These are phyloP conservation scores for Cercospora berteroae DNA, from an alignment of 2,329 filamentous ascomycete species.

Conservation along the genomic window DNA sequence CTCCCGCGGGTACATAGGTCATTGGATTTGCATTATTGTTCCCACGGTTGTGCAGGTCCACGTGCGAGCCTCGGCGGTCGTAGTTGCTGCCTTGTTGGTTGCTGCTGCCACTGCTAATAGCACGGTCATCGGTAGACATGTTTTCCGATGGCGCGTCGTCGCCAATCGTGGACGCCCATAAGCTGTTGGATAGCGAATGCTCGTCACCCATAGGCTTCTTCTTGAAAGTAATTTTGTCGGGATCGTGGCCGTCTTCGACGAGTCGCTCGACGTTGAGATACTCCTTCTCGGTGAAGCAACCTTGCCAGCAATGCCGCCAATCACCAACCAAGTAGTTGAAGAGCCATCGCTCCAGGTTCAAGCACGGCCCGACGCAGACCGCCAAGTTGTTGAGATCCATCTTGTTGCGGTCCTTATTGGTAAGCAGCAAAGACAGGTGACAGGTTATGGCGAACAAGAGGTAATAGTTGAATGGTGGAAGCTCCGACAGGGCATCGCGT, in stretches of 20 bases:
- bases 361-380: constrained; percentile 95
- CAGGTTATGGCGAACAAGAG: constrained; percentile 96
- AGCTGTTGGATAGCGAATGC: constrained; percentile 20
- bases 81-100: constrained; percentile 21
- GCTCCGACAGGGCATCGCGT: constrained; percentile 84
- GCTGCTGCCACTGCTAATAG: constrained; percentile 24
- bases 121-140: constrained; percentile 20
- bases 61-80: constrained; percentile 15
- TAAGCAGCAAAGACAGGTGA: constrained; percentile 85
- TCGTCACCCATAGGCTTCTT: constrained; percentile 19
- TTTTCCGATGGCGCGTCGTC: constrained; percentile 16
- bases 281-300: constrained; percentile 82
- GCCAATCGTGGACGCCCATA: constrained; percentile 20
- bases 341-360: constrained; percentile 92
- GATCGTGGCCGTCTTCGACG: constrained; percentile 28
- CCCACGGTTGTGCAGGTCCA: constrained; percentile 18
- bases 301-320: constrained; percentile 96
- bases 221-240: constrained; percentile 9
- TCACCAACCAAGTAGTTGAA: constrained; percentile 94
- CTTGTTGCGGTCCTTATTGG: constrained; percentile 92
- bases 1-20: constrained; percentile 29
- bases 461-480: constrained; percentile 98
- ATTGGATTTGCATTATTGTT: constrained; percentile 24
- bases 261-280: constrained; percentile 29
- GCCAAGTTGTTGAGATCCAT: constrained; percentile 96